Conservation (phyloP, 371 early-diverging fungal species). For the Mortierella sp. region DNA sequence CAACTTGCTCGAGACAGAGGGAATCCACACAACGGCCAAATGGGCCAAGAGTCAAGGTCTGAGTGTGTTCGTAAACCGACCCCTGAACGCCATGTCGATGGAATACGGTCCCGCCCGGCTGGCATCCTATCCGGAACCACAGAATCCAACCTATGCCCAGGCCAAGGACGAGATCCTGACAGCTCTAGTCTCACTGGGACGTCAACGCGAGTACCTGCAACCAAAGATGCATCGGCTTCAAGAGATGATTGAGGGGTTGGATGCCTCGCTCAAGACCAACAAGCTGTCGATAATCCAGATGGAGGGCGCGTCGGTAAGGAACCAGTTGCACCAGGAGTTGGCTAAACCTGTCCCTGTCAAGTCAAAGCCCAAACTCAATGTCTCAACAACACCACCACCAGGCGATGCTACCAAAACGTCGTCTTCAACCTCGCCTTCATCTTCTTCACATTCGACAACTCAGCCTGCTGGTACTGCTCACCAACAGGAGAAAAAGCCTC, state of each 20-base stretch:
- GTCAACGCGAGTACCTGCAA: slow-evolving; percentile 16
- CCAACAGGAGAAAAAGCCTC: neutral
- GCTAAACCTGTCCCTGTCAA: slow-evolving; percentile 19
- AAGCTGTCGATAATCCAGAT: slow-evolving; percentile 34
- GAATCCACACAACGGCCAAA: slow-evolving; percentile 44
- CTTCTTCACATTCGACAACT: no score
- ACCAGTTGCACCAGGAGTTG: slow-evolving; percentile 28
- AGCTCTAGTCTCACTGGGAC: neutral
- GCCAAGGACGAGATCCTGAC: slow-evolving; percentile 13
- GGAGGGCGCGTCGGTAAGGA: slow-evolving; percentile 21
- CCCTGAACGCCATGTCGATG: slow-evolving; percentile 50
- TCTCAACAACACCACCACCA: neutral
- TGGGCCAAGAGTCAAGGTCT: slow-evolving; percentile 58
- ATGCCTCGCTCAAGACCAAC: slow-evolving; percentile 10
- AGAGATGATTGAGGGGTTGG: slow-evolving; percentile 24
- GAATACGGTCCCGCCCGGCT: slow-evolving; percentile 39
- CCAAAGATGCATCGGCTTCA: slow-evolving; percentile 26
- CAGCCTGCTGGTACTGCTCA: neutral
- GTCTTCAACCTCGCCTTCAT: no score
- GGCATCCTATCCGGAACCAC: slow-evolving; percentile 49
- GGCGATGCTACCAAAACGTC: neutral
- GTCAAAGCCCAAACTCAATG: neutral
- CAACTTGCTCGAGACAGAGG: slow-evolving; percentile 55
- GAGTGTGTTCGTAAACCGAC: slow-evolving; percentile 55
- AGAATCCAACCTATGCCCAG: slow-evolving; percentile 23